Evolutionary conservation across 2,329 filamentous ascomycete genomes (phyloP).

Genomic region (Coniochaeta sp.): DNA sequence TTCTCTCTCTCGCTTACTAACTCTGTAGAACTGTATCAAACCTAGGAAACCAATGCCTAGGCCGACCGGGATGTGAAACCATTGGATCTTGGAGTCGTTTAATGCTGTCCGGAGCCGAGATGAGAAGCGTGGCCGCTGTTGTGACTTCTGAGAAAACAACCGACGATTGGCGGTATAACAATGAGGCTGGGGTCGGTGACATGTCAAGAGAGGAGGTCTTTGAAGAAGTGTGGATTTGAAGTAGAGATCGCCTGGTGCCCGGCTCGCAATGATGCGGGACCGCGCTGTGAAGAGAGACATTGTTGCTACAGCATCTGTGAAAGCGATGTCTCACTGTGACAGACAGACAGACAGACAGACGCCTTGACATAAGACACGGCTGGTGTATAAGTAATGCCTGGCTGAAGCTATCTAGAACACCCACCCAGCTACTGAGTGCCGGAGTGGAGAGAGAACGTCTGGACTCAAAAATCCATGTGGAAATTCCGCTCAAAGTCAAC

Average conservation of each 20-base stretch:
- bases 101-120: conserved; percentile 42
- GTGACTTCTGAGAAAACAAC: conserved; percentile 32
- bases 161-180: conserved; percentile 14
- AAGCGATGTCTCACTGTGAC: no score
- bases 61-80: conserved; percentile 85
- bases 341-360: not conserved
- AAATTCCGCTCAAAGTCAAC: not conserved
- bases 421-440: not conserved
- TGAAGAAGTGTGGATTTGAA: not conserved
- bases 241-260: not conserved
- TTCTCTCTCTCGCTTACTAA: conserved; percentile 49
- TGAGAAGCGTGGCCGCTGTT: conserved; percentile 41
- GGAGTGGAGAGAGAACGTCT: not conserved
- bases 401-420: not conserved
- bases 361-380: not conserved
- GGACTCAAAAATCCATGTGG: not conserved
- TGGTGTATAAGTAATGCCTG: not conserved
- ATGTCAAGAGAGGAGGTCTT: conserved; percentile 6
- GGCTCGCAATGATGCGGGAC: not conserved
- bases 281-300: not conserved
- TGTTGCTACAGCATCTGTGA: not conserved
- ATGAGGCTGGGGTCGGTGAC: conserved; percentile 11
- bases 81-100: conserved; percentile 58
- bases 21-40: conserved; percentile 75
- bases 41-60: conserved; percentile 81